Evolutionary conservation across 2,329 filamentous ascomycete genomes (phyloP).

Genomic region (Apiospora saccharicola): DNA sequence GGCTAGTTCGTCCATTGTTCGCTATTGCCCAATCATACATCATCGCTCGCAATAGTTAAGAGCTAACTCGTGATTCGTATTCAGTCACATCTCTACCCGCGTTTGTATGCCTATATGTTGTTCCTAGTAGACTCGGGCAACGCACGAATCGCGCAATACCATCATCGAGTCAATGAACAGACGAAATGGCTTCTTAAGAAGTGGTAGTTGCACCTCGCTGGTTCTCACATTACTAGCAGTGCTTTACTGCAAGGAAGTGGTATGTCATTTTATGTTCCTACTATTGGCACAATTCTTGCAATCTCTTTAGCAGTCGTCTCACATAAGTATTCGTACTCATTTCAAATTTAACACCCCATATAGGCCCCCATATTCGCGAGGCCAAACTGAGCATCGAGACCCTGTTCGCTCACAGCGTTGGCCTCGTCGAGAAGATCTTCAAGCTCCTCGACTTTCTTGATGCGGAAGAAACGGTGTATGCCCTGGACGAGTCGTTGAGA

Average conservation of each 20-base stretch:
- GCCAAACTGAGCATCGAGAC: conserved; percentile 32
- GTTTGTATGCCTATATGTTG: background rate
- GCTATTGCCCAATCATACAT: too few species aligned
- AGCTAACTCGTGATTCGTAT: too few species aligned
- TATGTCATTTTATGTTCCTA: background rate
- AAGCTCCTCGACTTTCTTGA: conserved; percentile 71
- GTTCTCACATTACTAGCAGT: background rate
- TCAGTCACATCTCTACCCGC: too few species aligned
- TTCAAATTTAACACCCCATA: conserved; percentile 38
- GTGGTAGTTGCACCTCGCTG: background rate
- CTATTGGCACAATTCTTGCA: background rate
- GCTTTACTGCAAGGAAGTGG: background rate
- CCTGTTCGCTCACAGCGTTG: conserved; percentile 30
- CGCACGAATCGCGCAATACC: background rate
- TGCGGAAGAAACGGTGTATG: conserved; percentile 77
- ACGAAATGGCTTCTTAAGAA: background rate
- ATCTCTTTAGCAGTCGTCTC: background rate
- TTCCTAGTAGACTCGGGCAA: background rate
- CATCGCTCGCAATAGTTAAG: too few species aligned
- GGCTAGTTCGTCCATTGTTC: too few species aligned
- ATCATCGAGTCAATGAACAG: background rate
- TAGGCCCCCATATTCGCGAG: conserved; percentile 34
- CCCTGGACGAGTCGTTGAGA: conserved; percentile 72
- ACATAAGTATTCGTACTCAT: background rate
- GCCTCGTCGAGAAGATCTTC: conserved; percentile 63